phyloP scores from a whole-genome alignment of 1,284 basidiomycete species.

The Athelia sp. region DNA sequence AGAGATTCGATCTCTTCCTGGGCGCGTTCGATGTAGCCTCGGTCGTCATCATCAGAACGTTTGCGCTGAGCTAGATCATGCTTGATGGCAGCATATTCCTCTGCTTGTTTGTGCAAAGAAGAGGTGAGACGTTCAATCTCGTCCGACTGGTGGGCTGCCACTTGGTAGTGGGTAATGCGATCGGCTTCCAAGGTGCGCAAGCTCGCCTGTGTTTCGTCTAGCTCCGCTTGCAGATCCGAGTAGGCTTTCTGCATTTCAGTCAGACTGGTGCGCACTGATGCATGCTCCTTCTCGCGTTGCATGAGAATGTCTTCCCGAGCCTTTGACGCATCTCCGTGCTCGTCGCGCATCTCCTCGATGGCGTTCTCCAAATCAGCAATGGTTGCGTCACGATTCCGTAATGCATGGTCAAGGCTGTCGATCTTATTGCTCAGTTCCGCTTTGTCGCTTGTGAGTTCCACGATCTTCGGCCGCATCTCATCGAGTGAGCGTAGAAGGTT shows the following conservation, averaged over 20 bases:
- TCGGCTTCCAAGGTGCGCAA: conserved; percentile 55
- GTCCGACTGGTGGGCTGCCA: conserved; percentile 42
- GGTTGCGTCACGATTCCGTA: conserved; percentile 49
- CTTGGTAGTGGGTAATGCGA: conserved; percentile 48
- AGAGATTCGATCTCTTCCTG: conserved; percentile 66
- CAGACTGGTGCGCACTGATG: conserved; percentile 39
- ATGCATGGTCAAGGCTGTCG: conserved; percentile 45
- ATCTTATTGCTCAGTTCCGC: conserved; percentile 61
- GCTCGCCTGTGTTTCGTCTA: conserved; percentile 46
- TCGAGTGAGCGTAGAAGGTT: conserved; percentile 71
- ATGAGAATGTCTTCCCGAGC: conserved; percentile 36
- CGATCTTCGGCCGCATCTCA: conserved; percentile 80
- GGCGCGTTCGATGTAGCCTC: conserved; percentile 54
- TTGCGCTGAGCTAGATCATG: conserved; percentile 46
- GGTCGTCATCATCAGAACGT: conserved; percentile 47
- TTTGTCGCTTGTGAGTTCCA: conserved; percentile 69
- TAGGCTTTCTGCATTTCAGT: conserved; percentile 62
- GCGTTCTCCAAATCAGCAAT: conserved; percentile 60
- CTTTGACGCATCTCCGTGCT: conserved; percentile 40
- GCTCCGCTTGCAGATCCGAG: conserved; percentile 54
- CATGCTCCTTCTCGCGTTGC: conserved; percentile 46
- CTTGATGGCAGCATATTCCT: conserved; percentile 43
- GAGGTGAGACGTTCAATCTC: conserved; percentile 48
- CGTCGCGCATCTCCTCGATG: conserved; percentile 46
- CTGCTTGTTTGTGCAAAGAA: conserved; percentile 36